Evolutionary conservation across 2,329 filamentous ascomycete species (phyloP).

Genomic region (Dactylellina sp.): DNA sequence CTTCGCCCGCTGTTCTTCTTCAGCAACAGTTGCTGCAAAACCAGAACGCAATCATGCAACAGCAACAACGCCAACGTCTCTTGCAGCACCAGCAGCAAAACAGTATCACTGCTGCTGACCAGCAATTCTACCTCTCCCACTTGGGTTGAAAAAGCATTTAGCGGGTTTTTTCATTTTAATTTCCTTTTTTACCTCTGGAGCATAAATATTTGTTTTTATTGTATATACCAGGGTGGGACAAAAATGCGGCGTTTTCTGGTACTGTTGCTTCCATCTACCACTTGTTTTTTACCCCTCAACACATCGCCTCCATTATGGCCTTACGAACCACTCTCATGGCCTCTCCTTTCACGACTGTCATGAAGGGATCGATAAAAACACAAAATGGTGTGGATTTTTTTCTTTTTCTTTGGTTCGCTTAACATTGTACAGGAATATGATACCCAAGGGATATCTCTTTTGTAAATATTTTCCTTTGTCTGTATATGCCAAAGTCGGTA

Average conservation of each 20-base stretch:
- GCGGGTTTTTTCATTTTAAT: constrained; percentile 45
- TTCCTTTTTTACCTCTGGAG: constrained; percentile 45
- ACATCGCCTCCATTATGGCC: constrained; percentile 33
- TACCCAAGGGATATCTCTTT: constrained; percentile 58
- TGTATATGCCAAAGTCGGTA: constrained; percentile 35
- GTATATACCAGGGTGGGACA: constrained; percentile 56
- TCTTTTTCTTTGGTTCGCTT: constrained; percentile 20
- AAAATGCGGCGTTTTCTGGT: constrained; percentile 56
- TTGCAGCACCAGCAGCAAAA: constrained; percentile 48
- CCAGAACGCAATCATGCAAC: constrained; percentile 55
- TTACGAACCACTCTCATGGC: constrained; percentile 41
- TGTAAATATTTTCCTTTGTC: constrained; percentile 56
- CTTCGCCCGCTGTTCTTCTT: constrained; percentile 53
- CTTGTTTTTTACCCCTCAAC: constrained; percentile 4
- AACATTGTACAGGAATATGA: constrained; percentile 56
- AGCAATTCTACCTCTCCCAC: constrained; percentile 56
- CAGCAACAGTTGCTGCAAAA: constrained; percentile 55
- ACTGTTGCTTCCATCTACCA: constrained; percentile 43
- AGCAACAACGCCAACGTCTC: constrained; percentile 50
- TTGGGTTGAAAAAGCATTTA: constrained; percentile 57
- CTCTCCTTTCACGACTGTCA: constrained; percentile 49
- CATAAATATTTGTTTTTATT: constrained; percentile 48
- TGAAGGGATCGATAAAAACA: constrained; percentile 40
- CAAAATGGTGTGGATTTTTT: constrained; percentile 46
- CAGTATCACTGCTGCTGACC: constrained; percentile 43